Evolutionary conservation across 257 asterid genomes (phyloP).

Genomic region (Forsythia viridissima): DNA sequence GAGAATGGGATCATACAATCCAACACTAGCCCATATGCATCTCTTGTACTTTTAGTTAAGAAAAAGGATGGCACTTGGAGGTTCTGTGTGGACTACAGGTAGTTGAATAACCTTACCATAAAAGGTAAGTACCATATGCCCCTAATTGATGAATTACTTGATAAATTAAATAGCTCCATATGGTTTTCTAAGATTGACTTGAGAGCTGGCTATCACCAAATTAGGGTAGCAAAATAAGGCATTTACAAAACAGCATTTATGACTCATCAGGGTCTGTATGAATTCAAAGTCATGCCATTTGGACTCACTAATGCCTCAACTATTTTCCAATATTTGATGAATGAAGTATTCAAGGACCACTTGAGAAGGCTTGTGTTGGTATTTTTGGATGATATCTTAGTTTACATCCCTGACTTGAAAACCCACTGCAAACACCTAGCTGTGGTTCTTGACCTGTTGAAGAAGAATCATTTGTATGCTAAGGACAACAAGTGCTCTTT

Average conservation of each 20-base stretch:
- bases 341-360: not conserved
- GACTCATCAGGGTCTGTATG: not conserved
- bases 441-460: not conserved
- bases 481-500: not conserved
- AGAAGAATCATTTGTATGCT: not conserved
- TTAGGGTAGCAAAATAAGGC: not conserved
- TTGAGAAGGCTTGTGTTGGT: not conserved
- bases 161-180: not conserved
- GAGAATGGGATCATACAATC: not conserved
- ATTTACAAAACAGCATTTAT: not conserved
- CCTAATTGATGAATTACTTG: not conserved
- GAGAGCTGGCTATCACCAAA: not conserved
- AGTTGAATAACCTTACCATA: not conserved
- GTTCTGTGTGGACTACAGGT: not conserved
- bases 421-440: not conserved
- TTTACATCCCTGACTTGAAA: not conserved
- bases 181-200: not conserved
- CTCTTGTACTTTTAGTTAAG: not conserved
- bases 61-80: not conserved
- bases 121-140: not conserved
- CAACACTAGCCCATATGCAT: not conserved
- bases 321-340: not conserved
- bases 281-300: not conserved
- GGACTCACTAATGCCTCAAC: constrained; percentile 3
- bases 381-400: constrained; percentile 2